Conservation (phyloP, 1,139 yeast species). For the Debaryomyces subglobosus region DNA sequence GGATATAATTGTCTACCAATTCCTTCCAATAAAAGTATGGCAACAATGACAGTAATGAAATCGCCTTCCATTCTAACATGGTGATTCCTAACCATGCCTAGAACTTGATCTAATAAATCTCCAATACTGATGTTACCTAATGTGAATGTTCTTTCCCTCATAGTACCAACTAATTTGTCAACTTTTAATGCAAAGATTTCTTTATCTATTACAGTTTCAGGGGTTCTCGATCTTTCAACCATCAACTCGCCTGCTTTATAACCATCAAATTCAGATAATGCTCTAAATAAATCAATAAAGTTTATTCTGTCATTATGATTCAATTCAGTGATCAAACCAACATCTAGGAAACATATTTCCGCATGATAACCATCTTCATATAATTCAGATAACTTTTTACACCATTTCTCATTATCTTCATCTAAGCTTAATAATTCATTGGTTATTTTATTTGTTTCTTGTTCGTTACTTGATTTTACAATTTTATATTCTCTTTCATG, state of each 20-base stretch:
- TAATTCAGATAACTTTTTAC: constrained; percentile 49
- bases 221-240: constrained; percentile 93
- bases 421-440: constrained; percentile 44
- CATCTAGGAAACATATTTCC: constrained; percentile 88
- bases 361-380: constrained; percentile 73
- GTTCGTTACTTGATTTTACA: constrained; percentile 47
- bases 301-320: constrained; percentile 76
- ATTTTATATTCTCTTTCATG: constrained; percentile 52
- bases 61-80: constrained; percentile 99
- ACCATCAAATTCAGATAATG: constrained; percentile 91
- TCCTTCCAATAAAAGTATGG: constrained; percentile 87
- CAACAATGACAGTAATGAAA: constrained; percentile 89
- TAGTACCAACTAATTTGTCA: constrained; percentile 76
- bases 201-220: constrained; percentile 83
- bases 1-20: constrained; percentile 95
- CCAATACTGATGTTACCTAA: constrained; percentile 92
- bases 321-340: constrained; percentile 90
- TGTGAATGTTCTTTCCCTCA: constrained; percentile 87
- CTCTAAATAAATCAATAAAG: constrained; percentile 85
- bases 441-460: constrained; percentile 52
- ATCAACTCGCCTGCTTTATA: constrained; percentile 91
- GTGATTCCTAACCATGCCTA: constrained; percentile 87
- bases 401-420: constrained; percentile 51
- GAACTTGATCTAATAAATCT: constrained; percentile 82
- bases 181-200: constrained; percentile 89